phyloP scores from a whole-genome alignment of 108 stramenopile species.

The Nitzschia sp. region DNA sequence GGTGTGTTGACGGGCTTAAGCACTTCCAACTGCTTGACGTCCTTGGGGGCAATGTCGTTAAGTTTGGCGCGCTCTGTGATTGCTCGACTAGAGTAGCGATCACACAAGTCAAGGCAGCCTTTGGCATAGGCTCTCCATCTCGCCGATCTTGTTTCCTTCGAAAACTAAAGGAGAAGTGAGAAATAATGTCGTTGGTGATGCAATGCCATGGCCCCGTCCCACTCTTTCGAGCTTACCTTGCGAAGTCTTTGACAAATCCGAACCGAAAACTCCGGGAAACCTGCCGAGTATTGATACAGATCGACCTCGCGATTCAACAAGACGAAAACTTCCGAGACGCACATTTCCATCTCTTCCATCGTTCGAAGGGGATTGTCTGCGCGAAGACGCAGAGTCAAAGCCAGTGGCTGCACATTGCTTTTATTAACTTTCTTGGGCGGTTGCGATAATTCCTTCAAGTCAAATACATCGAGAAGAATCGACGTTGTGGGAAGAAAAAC shows the following conservation, averaged over 20 bases:
- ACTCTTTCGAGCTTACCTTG: conserved; percentile 49
- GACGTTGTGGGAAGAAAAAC: conserved; percentile 89
- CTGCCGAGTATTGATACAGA: conserved; percentile 85
- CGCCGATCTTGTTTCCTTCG: conserved; percentile 72
- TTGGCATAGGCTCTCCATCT: conserved; percentile 84
- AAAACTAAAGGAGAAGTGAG: conserved; percentile 48
- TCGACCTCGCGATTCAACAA: conserved; percentile 85
- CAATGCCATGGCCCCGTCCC: not conserved
- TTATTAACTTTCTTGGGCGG: conserved; percentile 64
- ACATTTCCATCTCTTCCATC: conserved; percentile 77
- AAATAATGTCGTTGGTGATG: not conserved
- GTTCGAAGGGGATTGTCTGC: conserved; percentile 77
- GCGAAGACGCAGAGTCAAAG: conserved; percentile 34
- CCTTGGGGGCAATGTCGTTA: conserved; percentile 77
- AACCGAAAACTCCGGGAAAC: conserved; percentile 84
- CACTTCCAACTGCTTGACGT: conserved; percentile 80
- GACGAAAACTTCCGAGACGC: conserved; percentile 73
- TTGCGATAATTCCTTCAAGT: conserved; percentile 82
- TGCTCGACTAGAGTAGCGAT: conserved; percentile 59
- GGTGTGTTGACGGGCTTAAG: conserved; percentile 65
- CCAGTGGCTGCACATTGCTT: conserved; percentile 33
- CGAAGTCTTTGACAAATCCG: conserved; percentile 69
- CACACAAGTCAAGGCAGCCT: conserved; percentile 81
- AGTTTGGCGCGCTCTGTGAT: conserved; percentile 58
- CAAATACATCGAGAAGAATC: conserved; percentile 83